Conservation (phyloP, 2,329 filamentous ascomycete genomes). For the Anthostomella pinea region DNA sequence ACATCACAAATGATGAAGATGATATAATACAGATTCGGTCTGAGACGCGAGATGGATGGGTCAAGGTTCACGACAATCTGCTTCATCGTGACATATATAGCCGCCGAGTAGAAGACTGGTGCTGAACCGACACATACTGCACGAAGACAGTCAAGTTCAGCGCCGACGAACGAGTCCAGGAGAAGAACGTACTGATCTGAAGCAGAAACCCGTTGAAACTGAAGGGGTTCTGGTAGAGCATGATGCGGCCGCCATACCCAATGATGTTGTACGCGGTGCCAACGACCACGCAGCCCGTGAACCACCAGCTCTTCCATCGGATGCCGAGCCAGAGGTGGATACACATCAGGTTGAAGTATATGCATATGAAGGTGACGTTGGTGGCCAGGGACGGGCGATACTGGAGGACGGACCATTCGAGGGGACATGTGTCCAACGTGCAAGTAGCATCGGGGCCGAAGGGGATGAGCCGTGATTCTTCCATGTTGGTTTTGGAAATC, state of each 20-base stretch:
- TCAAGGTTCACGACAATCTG: conserved; percentile 34
- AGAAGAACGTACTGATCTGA: conserved; percentile 52
- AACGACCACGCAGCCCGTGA: conserved; percentile 49
- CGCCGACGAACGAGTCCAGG: too few relatives aligned
- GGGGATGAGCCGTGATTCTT: too few relatives aligned
- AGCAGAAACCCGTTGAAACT: conserved; percentile 59
- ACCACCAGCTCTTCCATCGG: conserved; percentile 47
- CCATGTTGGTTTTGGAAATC: too few relatives aligned
- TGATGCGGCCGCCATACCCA: conserved; percentile 60
- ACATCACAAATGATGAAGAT: conserved; percentile 41
- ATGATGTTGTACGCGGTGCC: conserved; percentile 58
- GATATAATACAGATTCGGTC: conserved; percentile 27
- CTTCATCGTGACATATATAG: conserved; percentile 59
- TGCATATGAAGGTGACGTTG: conserved; percentile 40
- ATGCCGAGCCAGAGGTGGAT: conserved; percentile 45
- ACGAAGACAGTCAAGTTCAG: too few relatives aligned
- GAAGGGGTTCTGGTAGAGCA: conserved; percentile 58
- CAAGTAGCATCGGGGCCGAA: conserved; percentile 50
- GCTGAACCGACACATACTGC: conserved; percentile 56
- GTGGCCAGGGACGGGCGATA: conserved; percentile 45
- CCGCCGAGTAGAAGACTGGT: conserved; percentile 57
- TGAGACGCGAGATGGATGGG: conserved; percentile 21
- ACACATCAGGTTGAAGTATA: conserved; percentile 46
- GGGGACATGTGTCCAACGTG: conserved; percentile 45
- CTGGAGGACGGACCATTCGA: conserved; percentile 44